A percentile compares a stretch with the other conserved stretches of the same genome.
Evolutionary conservation across 2,329 filamentous ascomycete genomes (phyloP).

Genomic region (Tolypocladium tundrense): DNA sequence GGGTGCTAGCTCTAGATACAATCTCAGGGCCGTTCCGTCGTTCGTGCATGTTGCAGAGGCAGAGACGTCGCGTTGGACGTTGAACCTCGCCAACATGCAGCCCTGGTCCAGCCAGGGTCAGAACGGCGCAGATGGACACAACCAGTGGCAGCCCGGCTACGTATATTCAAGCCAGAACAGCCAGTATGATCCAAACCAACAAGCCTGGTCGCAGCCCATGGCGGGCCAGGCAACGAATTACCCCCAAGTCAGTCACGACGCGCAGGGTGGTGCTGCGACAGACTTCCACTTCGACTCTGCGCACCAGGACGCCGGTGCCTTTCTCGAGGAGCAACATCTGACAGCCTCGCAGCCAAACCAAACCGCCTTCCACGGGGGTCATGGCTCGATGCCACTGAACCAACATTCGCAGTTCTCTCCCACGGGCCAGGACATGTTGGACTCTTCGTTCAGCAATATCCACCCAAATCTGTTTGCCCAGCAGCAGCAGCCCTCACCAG

Average conservation of each 20-base stretch:
- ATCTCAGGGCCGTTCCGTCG: conserved; percentile 5
- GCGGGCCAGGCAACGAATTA: conserved; percentile 20
- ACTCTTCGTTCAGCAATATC: conserved; percentile 25
- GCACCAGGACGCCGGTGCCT: conserved; percentile 20
- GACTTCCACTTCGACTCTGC: conserved; percentile 23
- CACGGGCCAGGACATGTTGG: conserved; percentile 22
- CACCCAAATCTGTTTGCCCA: conserved; percentile 27
- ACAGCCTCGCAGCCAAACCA: conserved; percentile 18
- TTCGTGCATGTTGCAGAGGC: conserved; percentile 9
- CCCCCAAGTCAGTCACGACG: conserved; percentile 16
- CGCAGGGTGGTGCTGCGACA: conserved; percentile 18
- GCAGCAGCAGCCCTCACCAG: conserved; percentile 8
- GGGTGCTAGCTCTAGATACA: conserved; percentile 16
- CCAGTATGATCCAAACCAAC: conserved; percentile 27
- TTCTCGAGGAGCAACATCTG: conserved; percentile 16
- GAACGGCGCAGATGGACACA: conserved; percentile 23
- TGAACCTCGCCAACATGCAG: conserved; percentile 24
- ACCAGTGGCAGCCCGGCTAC: conserved; percentile 25
- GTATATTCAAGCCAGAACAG: conserved; percentile 20
- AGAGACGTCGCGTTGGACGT: conserved; percentile 4
- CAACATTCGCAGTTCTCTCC: conserved; percentile 22
- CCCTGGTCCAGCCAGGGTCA: conserved; percentile 27
- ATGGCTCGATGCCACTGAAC: conserved; percentile 18
- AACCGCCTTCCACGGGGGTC: conserved; percentile 18
- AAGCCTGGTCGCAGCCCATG: conserved; percentile 26